Percentiles rank a stretch among this genome's conserved stretches.
phyloP scores from a whole-genome alignment of 257 asterid genomes.

The Buddleja alternifolia region DNA sequence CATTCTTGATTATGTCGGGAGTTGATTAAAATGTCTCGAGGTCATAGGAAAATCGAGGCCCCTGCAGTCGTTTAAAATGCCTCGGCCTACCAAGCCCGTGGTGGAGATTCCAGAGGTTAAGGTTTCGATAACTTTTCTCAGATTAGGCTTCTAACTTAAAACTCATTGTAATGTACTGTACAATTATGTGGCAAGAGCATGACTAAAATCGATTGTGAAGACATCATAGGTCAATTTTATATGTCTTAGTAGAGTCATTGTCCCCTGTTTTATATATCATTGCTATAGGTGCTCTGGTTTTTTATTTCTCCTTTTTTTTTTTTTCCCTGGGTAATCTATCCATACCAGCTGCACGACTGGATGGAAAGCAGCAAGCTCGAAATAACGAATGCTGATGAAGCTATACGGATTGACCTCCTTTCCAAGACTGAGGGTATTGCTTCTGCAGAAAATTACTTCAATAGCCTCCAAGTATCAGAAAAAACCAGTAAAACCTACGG shows the following conservation, averaged over 20 bases:
- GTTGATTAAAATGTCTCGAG: too few species aligned
- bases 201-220: background rate
- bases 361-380: slow-evolving; percentile 48
- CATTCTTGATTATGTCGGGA: too few species aligned
- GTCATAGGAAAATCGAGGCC: too few species aligned
- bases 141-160: background rate
- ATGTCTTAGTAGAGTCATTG: background rate
- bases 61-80: too few species aligned
- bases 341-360: slow-evolving; percentile 70
- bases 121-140: background rate
- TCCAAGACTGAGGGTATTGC: slow-evolving; percentile 47
- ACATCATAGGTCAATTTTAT: background rate
- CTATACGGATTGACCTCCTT: slow-evolving; percentile 67
- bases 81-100: too few species aligned
- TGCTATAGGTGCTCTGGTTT: slow-evolving; percentile 22
- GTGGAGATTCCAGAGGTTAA: background rate
- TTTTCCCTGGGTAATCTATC: slow-evolving; percentile 16
- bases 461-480: slow-evolving; percentile 53
- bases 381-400: slow-evolving; percentile 48
- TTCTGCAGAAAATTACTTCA: slow-evolving; percentile 71
- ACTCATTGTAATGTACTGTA: background rate
- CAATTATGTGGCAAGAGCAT: background rate
- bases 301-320: background rate
- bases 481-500: slow-evolving; percentile 70
- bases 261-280: background rate